Conservation (phyloP, 345 rosid genomes). For the Anastatica hierochuntica region DNA sequence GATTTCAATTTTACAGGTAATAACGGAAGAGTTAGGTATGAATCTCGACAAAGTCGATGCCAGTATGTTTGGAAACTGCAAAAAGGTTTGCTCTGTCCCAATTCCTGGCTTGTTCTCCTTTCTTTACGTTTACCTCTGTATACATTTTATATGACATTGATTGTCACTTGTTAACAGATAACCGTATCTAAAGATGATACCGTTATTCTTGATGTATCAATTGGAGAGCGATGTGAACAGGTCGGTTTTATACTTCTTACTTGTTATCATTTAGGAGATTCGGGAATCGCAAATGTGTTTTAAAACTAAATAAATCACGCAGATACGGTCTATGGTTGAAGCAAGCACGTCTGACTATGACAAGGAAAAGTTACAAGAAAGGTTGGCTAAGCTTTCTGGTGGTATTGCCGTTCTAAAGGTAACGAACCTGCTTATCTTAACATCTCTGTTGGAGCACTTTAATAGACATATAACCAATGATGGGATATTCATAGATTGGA, state of each 20-base stretch:
- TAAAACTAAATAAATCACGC: not conserved
- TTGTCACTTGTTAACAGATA: constrained; percentile 29
- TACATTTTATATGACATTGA: not conserved
- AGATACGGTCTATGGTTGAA: constrained; percentile 75
- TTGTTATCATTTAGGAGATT: not conserved
- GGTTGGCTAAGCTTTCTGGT: constrained; percentile 91
- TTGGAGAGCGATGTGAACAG: constrained; percentile 92
- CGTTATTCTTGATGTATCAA: constrained; percentile 74
- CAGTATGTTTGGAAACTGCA: constrained; percentile 82
- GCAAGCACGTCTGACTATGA: constrained; percentile 83
- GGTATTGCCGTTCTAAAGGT: constrained; percentile 99
- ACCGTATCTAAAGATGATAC: constrained; percentile 85
- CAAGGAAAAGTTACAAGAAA: constrained; percentile 87
- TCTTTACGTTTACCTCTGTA: not conserved
- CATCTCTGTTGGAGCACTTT: not conserved
- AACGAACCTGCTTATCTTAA: constrained; percentile 7
- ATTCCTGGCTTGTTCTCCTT: not conserved
- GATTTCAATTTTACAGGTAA: constrained; percentile 35
- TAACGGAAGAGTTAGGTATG: constrained; percentile 86
- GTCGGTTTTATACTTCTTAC: constrained; percentile 25
- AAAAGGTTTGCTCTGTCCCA: constrained; percentile 32
- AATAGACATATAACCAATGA: not conserved
- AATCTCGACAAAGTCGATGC: constrained; percentile 80
- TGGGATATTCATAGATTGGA: constrained; percentile 43
- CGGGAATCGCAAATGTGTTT: not conserved